Base-by-base conservation (phyloP, 352 stramenopile species). In the Thraustochytrium sp. region DNA sequence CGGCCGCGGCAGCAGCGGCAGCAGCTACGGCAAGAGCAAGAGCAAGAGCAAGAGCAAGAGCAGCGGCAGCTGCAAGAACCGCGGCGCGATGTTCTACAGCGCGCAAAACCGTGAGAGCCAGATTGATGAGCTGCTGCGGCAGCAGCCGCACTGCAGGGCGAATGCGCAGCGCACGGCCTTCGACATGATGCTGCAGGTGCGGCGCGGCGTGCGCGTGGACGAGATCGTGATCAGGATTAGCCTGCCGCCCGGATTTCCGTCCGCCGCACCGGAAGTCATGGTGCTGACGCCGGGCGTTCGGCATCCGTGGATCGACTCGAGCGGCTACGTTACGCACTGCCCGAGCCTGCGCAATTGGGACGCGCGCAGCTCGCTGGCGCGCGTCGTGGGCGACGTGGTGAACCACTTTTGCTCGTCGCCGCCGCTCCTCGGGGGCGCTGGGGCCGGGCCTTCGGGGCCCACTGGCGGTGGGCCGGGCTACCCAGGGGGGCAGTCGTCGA, bases 131-230 rank as follows among this genome's bases (percentile, higher is more conserved):
- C 9, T 72, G 9, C 40, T 72, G 34, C 16, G 26, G 21, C 29
- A 38, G 40, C 59, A 72, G 13, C 59, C 59, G 59, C 59, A 72
- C 8, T 72, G 59, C 40, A 49, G n/a, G 36, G 42, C 31, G 5
- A 75, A 11, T 8, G 21, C 48, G 26, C 44, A 80, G 21, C 26
- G 26, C 21, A 26, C 44, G 5, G 53, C 23, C 13, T 21, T 80
- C 31, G 68, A 80, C 37, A 75, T 80, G 11, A 42, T 5, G 46
- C 68, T 80, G 48, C 31, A 80, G 23, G 23, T 80, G 26, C 26
- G 42, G 34, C 68, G 68, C 37, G 44, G 68, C 46, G 42, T 21
- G 21, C 68, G 51, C 34, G 13, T 29, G 37, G 46, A 65, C 26
- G 26, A 44, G 11, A 34, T 64, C 37, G 38, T 80, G 13, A 26